Conservation (phyloP, 2,329 filamentous ascomycete genomes). For the Arthrinium phaeospermum region DNA sequence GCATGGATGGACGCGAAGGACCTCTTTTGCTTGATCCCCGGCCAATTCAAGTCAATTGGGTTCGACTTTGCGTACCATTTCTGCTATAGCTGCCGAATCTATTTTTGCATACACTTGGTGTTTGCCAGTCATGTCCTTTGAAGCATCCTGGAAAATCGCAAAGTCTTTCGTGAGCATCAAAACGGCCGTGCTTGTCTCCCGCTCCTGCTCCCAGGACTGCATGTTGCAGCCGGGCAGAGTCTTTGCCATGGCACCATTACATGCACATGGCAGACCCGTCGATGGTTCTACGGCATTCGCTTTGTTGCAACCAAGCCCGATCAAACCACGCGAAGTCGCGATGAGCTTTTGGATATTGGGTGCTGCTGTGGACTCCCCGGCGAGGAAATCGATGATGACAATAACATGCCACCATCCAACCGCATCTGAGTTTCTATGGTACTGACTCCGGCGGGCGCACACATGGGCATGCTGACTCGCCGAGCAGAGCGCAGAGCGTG, state of each 20-base stretch:
- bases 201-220: neutral
- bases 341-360: neutral
- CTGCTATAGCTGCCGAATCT: no score
- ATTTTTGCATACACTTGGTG: neutral
- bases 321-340: neutral
- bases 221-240: neutral
- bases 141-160: neutral
- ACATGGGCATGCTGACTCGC: conserved; percentile 7
- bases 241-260: neutral
- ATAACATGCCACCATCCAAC: neutral
- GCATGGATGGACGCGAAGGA: no score
- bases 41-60: neutral
- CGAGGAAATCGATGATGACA: neutral
- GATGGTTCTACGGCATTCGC: neutral
- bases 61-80: neutral
- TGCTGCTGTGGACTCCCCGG: neutral
- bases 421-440: neutral
- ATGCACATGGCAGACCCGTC: neutral
- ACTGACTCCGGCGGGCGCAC: neutral
- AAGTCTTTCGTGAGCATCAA: neutral
- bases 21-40: neutral
- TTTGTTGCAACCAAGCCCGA: neutral
- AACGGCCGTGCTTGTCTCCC: neutral
- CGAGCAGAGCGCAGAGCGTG: neutral
- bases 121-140: neutral